Conservation (phyloP, 2,329 filamentous ascomycete species). For the Cladophialophora exuberans region DNA sequence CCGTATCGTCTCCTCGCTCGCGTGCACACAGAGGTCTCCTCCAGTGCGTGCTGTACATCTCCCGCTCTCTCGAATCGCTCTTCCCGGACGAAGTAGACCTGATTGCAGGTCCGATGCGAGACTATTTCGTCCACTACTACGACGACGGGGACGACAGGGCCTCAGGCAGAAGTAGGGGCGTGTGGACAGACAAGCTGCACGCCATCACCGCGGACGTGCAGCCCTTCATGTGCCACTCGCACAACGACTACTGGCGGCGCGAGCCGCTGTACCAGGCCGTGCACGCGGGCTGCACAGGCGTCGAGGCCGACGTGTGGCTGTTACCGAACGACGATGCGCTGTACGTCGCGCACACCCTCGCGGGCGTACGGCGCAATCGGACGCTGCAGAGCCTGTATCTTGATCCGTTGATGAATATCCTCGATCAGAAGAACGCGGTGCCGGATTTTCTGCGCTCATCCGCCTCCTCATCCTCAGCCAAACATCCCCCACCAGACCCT, state of each 20-base stretch:
- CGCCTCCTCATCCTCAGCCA: no score
- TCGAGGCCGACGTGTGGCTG: constrained; percentile 62
- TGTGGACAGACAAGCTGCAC: constrained; percentile 46
- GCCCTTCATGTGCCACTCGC: constrained; percentile 58
- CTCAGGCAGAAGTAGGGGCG: background rate
- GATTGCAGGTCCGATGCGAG: constrained; percentile 43
- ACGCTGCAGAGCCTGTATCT: constrained; percentile 58
- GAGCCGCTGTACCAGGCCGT: constrained; percentile 59
- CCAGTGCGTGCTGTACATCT: constrained; percentile 39
- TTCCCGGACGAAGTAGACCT: constrained; percentile 46
- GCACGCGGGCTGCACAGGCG: constrained; percentile 56
- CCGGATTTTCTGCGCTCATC: constrained; percentile 38
- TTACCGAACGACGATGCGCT: constrained; percentile 46
- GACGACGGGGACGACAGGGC: no score
- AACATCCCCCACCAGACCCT: constrained; percentile 32
- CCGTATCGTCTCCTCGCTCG: no score
- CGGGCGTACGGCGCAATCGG: constrained; percentile 48
- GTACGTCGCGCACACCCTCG: constrained; percentile 58
- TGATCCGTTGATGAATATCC: constrained; percentile 52
- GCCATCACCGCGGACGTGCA: constrained; percentile 51
- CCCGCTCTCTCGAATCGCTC: constrained; percentile 42
- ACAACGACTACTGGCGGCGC: constrained; percentile 62
- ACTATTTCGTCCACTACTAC: background rate
- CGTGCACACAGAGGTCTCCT: constrained; percentile 10
- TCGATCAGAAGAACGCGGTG: constrained; percentile 53